These are phyloP conservation scores for Tremellales sp. DNA, from an alignment of 1,284 basidiomycete species.

Conservation along the genomic window DNA sequence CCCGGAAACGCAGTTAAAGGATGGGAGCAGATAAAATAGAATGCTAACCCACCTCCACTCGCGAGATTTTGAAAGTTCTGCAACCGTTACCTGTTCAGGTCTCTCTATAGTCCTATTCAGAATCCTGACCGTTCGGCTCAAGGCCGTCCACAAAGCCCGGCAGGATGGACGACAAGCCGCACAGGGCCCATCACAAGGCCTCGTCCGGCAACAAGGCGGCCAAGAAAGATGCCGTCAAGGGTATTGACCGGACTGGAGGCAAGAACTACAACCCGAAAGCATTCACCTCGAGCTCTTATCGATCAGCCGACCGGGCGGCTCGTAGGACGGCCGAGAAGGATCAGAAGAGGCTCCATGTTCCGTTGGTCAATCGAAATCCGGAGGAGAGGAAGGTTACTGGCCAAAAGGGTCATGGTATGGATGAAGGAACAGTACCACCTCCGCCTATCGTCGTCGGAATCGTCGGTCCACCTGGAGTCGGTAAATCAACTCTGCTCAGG, in stretches of 20 bases:
- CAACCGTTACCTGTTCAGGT: too few species aligned
- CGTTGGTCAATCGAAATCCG: constrained; percentile 89
- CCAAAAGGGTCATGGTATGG: constrained; percentile 45
- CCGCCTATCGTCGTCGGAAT: constrained; percentile 96
- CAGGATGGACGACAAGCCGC: constrained; percentile 48
- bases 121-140: too few species aligned
- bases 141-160: neutral
- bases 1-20: too few species aligned
- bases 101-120: too few species aligned
- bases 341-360: constrained; percentile 92
- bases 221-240: constrained; percentile 65
- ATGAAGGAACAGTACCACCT: constrained; percentile 55
- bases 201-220: constrained; percentile 69
- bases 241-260: constrained; percentile 55
- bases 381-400: constrained; percentile 59
- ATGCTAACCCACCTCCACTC: neutral
- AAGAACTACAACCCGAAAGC: constrained; percentile 90
- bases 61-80: neutral
- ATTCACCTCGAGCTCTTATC: constrained; percentile 87
- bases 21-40: neutral
- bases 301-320: constrained; percentile 80
- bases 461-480: constrained; percentile 94
- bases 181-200: constrained; percentile 71
- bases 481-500: constrained; percentile 92
- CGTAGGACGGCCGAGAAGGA: constrained; percentile 88